Conservation (phyloP, 2,329 filamentous ascomycete genomes). For the Pseudocercospora crystallina region DNA sequence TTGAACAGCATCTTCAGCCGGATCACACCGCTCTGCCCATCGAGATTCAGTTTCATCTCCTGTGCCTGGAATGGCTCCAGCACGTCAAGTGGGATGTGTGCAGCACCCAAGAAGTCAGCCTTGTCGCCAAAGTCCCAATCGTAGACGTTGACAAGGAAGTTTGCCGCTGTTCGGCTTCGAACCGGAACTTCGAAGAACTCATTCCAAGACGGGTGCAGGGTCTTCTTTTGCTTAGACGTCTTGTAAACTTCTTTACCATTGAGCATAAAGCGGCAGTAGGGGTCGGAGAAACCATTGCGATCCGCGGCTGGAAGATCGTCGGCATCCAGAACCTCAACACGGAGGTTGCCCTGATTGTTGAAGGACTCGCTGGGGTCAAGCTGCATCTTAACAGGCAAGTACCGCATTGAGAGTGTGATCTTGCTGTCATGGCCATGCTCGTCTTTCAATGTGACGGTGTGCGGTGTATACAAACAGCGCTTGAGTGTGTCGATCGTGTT, state of each 20-base stretch:
- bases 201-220: slow-evolving; percentile 90
- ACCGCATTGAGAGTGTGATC: slow-evolving; percentile 89
- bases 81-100: slow-evolving; percentile 71
- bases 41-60: slow-evolving; percentile 71
- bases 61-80: slow-evolving; percentile 83
- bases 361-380: slow-evolving; percentile 95
- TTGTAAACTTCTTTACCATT: slow-evolving; percentile 91
- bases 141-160: slow-evolving; percentile 80
- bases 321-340: slow-evolving; percentile 89
- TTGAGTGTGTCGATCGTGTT: slow-evolving; percentile 85
- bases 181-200: slow-evolving; percentile 87
- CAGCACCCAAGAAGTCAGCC: slow-evolving; percentile 81
- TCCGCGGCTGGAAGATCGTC: slow-evolving; percentile 88
- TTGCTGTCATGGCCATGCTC: slow-evolving; percentile 73
- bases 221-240: slow-evolving; percentile 96
- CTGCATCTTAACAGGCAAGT: slow-evolving; percentile 89
- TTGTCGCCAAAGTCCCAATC: slow-evolving; percentile 98
- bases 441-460: slow-evolving; percentile 74
- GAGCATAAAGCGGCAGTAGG: slow-evolving; percentile 91
- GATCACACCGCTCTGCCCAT: slow-evolving; percentile 85
- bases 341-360: slow-evolving; percentile 96
- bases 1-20: slow-evolving; percentile 87
- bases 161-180: slow-evolving; percentile 77
- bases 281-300: slow-evolving; percentile 94
- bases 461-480: slow-evolving; percentile 81